These are phyloP conservation scores for Pyricularia pennisetigena DNA, from an alignment of 2,329 filamentous ascomycete genomes.

Conservation along the genomic window DNA sequence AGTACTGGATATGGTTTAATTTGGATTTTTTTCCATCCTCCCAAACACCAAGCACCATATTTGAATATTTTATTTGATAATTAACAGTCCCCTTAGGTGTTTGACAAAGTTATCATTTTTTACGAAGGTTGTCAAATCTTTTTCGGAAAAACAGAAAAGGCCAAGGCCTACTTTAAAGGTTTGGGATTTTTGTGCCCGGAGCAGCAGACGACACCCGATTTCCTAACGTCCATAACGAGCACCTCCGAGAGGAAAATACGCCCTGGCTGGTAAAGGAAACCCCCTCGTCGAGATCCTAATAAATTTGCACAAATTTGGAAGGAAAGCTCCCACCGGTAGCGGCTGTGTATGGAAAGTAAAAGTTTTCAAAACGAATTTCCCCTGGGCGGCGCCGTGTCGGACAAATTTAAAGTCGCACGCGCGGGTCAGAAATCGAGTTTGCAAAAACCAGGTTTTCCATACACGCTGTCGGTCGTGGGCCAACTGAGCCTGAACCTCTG, in stretches of 20 bases:
- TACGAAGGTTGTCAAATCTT: conserved; percentile 54
- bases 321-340: no score
- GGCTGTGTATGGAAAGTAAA: conserved; percentile 33
- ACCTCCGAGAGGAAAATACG: conserved; percentile 45
- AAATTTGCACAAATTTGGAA: conserved; percentile 39
- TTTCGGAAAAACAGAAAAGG: conserved; percentile 50
- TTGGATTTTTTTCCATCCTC: no score
- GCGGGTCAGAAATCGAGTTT: conserved; percentile 44
- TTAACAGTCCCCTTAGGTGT: conserved; percentile 22
- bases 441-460: conserved; percentile 64
- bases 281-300: conserved; percentile 45
- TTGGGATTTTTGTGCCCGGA: conserved; percentile 58
- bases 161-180: conserved; percentile 54
- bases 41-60: no score
- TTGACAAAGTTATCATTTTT: conserved; percentile 48
- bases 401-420: conserved; percentile 43
- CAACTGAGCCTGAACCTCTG: conserved; percentile 73
- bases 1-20: no score
- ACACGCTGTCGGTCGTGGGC: conserved; percentile 66
- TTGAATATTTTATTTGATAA: no score
- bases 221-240: conserved; percentile 61
- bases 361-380: conserved; percentile 43
- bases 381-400: conserved; percentile 42
- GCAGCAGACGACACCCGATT: conserved; percentile 61
- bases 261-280: conserved; percentile 43